A percentile compares a stretch with the other conserved stretches of the same genome.
phyloP scores from a whole-genome alignment of 768 basidiomycete genomes.

The Boletales sp. region DNA sequence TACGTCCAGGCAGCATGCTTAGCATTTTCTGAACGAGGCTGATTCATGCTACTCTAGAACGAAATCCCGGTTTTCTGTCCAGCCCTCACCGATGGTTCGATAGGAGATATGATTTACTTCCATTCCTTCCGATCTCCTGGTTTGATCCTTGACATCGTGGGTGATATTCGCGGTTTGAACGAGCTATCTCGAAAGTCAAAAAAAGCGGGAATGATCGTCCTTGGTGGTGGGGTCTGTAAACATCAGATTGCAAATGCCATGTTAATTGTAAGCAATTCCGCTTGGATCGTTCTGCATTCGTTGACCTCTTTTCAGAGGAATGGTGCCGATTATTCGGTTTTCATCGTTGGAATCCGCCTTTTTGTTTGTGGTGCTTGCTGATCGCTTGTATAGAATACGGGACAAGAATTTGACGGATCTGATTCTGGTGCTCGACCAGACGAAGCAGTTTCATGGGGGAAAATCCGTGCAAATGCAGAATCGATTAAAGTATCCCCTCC shows the following conservation, averaged over 20 bases:
- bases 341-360: slow-evolving; percentile 57
- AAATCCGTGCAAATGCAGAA: slow-evolving; percentile 84
- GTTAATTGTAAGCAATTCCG: slow-evolving; percentile 71
- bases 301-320: slow-evolving; percentile 62
- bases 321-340: slow-evolving; percentile 96
- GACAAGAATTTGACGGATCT: slow-evolving; percentile 98
- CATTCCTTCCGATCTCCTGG: slow-evolving; percentile 90
- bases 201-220: slow-evolving; percentile 97
- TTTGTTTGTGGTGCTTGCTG: not conserved
- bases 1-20: slow-evolving; percentile 11
- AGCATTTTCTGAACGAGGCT: slow-evolving; percentile 18
- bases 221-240: slow-evolving; percentile 98
- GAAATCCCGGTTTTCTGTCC: slow-evolving; percentile 99
- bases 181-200: slow-evolving; percentile 82
- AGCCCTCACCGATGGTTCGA: slow-evolving; percentile 94
- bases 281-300: not conserved
- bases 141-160: slow-evolving; percentile 88
- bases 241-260: slow-evolving; percentile 99
- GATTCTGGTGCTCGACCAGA: slow-evolving; percentile 97
- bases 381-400: slow-evolving; percentile 69
- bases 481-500: slow-evolving; percentile 63
- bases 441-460: slow-evolving; percentile 98
- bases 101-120: slow-evolving; percentile 99
- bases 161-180: slow-evolving; percentile 89
- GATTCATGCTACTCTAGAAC: slow-evolving; percentile 57